Base-by-base conservation (phyloP, 2,329 filamentous ascomycete species). In the Penicillium sp. region DNA sequence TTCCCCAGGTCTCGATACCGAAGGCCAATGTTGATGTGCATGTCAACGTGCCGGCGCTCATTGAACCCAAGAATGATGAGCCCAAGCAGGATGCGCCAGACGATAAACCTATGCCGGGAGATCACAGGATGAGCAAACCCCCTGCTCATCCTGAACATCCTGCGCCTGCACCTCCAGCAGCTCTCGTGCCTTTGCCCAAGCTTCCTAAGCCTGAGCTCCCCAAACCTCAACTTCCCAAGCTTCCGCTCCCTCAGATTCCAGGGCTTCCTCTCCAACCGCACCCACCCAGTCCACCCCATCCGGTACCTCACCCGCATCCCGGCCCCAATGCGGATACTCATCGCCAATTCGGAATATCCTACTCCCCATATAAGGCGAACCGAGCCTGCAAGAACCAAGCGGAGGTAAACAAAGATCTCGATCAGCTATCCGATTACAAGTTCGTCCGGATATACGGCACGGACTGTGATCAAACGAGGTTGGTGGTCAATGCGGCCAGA, bases 361-460 rank as follows among this genome's bases (percentile, higher is more conserved):
- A 85, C 69, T 78, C 80, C 27, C 81, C 82, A 13, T 86, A 84
- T 70, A 77, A 76, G 46, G 67, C 62, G 40, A 77, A 81, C 53
- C 76, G 81, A 27, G 72, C 72, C 50, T 95, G 90, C 80, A 94
- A 92, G 70, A 76, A 79, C 5, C 74, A 79, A 47, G 72, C 75
- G 1, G 76, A 89, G 60, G 79, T 95, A 46, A 76, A 81, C 53
- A 66, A 73, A 18, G 90, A 95, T 63, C 82, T 94, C 60, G 72
- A 74, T 14, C 72, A 71, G 42, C 73, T 85, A 46, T 75, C 83
- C 25, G 69, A 72, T 13, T 91, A 87, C 71, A 77, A 78, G 16
- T 70, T 85, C 31, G 75, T 95, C 48, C 88, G 91, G 45, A 81
- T 89, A 65, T 95, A 95, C 66, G 90, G 90, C 46, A 83, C 84